Base-by-base conservation (phyloP, 2,329 filamentous ascomycete genomes). In the Penicillium sp. region DNA sequence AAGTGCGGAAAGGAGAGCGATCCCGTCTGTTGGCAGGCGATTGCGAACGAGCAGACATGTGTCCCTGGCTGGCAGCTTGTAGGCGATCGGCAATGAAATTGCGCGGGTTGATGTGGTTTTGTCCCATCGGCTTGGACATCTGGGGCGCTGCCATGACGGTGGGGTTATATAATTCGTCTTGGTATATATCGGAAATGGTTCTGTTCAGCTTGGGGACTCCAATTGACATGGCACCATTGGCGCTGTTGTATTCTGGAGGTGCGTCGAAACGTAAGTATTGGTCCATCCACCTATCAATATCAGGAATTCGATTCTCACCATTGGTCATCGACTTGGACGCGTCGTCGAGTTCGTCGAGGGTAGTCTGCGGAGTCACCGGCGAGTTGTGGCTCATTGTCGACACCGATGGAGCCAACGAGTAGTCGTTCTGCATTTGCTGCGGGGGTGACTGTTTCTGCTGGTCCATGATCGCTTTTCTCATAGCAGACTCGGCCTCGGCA, bases 181-280 rank as follows among this genome's bases (percentile, higher is more conserved):
- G 83, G 68, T 89, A 93, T 48, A 90, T 83, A 68, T 95, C 91
- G 18, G 91, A 93, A 76, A 94, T 90, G 0, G 92, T 94, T 55
- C 91, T 83, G 64, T 92, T 88, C 61, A 96, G 83, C 74, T 93
- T 94, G 26, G 92, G 89, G 26, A 86, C 78, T 38, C 80, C 78
- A 59, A 78, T 66, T 45, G 72, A 58, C 65, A 73, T 61, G 45
- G 64, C 65, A 64, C 63, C 57, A 63, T 68, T 71, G 54, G 63
- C 64, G 62, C 61, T 57, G 61, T 68, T 71, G 62, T 84, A 81
- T 75, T 85, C 82, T 85, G 80, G 16, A 44, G 38, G 73, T 69
- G 68, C 69, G 75, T 80, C 75, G 72, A 80, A 76, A 70, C 77
- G 87, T 92, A 86, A 92, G 88, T 84, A 85, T 71, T 84, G 77